Base-by-base conservation (phyloP, 176 grass and related monocot genomes). In the Dactylis glomerata region DNA sequence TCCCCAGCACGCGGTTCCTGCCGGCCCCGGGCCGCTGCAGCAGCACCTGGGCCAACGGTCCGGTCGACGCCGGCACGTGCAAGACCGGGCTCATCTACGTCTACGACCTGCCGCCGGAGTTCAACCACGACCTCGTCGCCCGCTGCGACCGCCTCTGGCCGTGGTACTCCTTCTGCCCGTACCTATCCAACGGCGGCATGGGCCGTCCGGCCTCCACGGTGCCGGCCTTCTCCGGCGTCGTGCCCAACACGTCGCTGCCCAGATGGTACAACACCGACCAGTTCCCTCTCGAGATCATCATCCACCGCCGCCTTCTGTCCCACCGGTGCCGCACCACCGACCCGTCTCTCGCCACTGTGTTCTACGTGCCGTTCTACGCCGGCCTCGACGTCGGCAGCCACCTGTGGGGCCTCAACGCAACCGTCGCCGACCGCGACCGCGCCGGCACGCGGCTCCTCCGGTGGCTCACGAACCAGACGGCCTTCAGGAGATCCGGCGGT, bases 241-340 rank as follows among this genome's bases (percentile, higher is more conserved):
- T 91, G 6, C 87, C 81, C 14, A 52, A 66, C 41, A 16, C 17
- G 78, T 73, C 92, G 42, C 19, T 92, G 56, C 63, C 70, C 26
- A 86, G 51, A 45, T 98, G 96, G 96, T 90, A 79, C 84, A 84
- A 87, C 80, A 98, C 93, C 24, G 92, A 98, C 77, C 96, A 98
- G 77, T 95, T 98, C 85, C 47, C 81, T 4, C 86, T 91, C 1
- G 96, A 98, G 87, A 13, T 90, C 36, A 98, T 90, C 37, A 38
- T 92, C 77, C 93, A 98, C 85, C 87, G 88, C 81, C 92, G 96
- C 40, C 81, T 95, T 10, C 91, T 98, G 37, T 83, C 89, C n/a
- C 91, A 95, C 68, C 74, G 70, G 9, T 98, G 96, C 87, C 91
- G 96, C 73, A 90, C 93, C 41, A 76, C 33, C 34, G 90, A 98